Conservation (phyloP, 2,329 filamentous ascomycete species). For the Phaeosphaeriaceae sp. region DNA sequence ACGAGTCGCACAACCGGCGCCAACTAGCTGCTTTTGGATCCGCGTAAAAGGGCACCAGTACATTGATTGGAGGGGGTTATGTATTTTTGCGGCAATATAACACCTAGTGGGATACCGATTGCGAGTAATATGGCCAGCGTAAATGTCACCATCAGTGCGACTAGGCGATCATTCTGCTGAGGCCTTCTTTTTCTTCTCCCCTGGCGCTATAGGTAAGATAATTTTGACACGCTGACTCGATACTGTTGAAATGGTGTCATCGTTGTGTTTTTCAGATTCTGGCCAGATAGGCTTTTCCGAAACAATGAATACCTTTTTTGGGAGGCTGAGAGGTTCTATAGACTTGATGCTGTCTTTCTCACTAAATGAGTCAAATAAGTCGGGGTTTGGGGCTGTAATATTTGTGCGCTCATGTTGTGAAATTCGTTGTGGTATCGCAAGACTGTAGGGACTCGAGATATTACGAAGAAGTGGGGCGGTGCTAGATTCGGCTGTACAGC, state of each 20-base stretch:
- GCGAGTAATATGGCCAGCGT: conserved; percentile 22
- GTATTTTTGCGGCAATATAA: conserved; percentile 28
- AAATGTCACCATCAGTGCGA: conserved; percentile 30
- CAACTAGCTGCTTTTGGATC: conserved; percentile 54
- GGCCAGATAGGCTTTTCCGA: conserved; percentile 10
- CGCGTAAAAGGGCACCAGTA: conserved; percentile 58
- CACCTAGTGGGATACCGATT: conserved; percentile 27
- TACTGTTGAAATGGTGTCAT: not conserved
- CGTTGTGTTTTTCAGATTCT: not conserved
- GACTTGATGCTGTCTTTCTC: not conserved
- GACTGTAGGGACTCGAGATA: conserved; percentile 22
- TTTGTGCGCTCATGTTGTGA: conserved; percentile 1
- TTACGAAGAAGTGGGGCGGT: conserved; percentile 8
- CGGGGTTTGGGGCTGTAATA: conserved; percentile 3
- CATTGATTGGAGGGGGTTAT: conserved; percentile 33
- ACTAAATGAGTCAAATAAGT: not conserved
- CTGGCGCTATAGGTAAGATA: conserved; percentile 3
- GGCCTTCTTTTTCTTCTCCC: not conserved
- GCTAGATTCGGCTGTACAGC: not conserved
- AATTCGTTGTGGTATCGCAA: conserved; percentile 17
- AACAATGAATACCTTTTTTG: conserved; percentile 11
- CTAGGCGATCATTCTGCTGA: conserved; percentile 19
- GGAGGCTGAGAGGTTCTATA: conserved; percentile 1
- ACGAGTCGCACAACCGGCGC: conserved; percentile 25
- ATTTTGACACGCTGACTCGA: not conserved